Conservation (phyloP, 1,284 basidiomycete genomes). For the Heterobasidion annosum region DNA sequence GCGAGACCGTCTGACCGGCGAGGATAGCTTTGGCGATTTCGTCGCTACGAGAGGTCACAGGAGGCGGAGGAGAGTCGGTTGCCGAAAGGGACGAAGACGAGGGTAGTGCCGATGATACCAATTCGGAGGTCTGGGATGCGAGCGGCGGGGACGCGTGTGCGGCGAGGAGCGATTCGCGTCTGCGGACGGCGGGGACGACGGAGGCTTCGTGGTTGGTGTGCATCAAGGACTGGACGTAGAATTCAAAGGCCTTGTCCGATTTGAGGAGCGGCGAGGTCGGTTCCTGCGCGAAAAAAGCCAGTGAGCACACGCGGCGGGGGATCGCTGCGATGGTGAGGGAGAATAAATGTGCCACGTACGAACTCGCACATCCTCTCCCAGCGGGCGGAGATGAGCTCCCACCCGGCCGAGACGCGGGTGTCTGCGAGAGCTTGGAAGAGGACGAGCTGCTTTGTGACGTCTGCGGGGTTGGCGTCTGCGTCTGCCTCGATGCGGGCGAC, state of each 20-base stretch:
- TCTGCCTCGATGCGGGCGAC: constrained; percentile 67
- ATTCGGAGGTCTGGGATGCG: constrained; percentile 13
- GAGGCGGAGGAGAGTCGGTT: constrained; percentile 6
- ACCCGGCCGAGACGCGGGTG: constrained; percentile 55
- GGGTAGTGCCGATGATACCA: constrained; percentile 11
- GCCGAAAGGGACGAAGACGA: constrained; percentile 8
- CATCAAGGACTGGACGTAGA: constrained; percentile 62
- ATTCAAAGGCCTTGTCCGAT: constrained; percentile 61
- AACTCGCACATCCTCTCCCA: constrained; percentile 79
- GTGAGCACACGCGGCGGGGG: constrained; percentile 2
- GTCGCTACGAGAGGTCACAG: constrained; percentile 28
- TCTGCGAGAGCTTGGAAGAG: constrained; percentile 60
- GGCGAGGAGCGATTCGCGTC: constrained; percentile 56
- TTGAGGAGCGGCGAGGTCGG: constrained; percentile 54
- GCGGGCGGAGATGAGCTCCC: constrained; percentile 61
- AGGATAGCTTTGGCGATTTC: constrained; percentile 53
- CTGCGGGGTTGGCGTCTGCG: constrained; percentile 61
- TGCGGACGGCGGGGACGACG: constrained; percentile 53
- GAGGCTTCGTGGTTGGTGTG: constrained; percentile 49
- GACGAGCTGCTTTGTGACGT: constrained; percentile 57
- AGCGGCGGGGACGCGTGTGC: constrained; percentile 16
- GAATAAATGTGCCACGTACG: constrained; percentile 35
- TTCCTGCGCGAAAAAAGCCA: constrained; percentile 31
- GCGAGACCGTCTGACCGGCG: constrained; percentile 19
- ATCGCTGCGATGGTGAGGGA: constrained; percentile 3